phyloP scores from a whole-genome alignment of 2,329 filamentous ascomycete species.

The Talaromyces sp. region DNA sequence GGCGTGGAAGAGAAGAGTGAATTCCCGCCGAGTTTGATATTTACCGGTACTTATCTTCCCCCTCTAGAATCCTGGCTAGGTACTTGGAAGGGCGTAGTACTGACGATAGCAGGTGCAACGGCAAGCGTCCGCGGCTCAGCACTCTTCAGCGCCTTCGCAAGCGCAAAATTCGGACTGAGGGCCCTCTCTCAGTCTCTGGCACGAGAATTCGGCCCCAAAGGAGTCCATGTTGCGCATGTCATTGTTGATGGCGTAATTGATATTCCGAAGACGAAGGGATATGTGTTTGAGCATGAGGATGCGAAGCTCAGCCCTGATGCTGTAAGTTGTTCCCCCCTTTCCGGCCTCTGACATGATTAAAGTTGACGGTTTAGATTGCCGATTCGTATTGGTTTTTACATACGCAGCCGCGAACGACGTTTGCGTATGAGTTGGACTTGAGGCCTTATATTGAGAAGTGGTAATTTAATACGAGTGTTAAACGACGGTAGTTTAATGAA shows the following conservation, averaged over 20 bases:
- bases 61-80: neutral
- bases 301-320: conserved; percentile 71
- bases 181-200: conserved; percentile 72
- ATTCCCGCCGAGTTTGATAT: conserved; percentile 73
- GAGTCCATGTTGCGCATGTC: conserved; percentile 77
- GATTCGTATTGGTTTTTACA: conserved; percentile 83
- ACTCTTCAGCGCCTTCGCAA: conserved; percentile 66
- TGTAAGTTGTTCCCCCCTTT: conserved; percentile 48
- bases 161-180: conserved; percentile 74
- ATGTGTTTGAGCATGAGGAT: conserved; percentile 54
- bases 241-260: conserved; percentile 85
- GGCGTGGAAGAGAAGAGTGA: conserved; percentile 44
- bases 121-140: conserved; percentile 72
- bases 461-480: conserved; percentile 40
- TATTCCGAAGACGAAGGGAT: conserved; percentile 66
- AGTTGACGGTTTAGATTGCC: conserved; percentile 60
- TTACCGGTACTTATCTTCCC: conserved; percentile 53
- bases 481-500: neutral
- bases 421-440: conserved; percentile 78
- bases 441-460: conserved; percentile 82
- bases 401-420: conserved; percentile 72
- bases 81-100: neutral
- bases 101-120: conserved; percentile 60
- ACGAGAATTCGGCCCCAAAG: conserved; percentile 77
- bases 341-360: neutral